Conservation (phyloP, 2,329 filamentous ascomycete genomes). For the Penicillium brevicompactum region DNA sequence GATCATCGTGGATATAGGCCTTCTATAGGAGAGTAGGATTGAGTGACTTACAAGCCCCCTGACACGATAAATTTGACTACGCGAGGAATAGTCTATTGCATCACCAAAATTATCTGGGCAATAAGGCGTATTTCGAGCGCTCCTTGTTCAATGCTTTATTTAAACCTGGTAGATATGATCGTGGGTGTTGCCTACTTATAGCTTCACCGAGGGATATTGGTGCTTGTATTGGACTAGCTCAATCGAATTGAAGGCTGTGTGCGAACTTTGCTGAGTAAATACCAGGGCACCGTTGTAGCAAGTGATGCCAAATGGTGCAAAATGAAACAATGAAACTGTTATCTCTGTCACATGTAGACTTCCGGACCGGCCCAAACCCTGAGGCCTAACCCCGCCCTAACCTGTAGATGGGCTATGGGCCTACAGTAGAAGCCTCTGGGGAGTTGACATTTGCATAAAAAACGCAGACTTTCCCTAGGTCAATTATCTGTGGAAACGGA, state of each 20-base stretch:
- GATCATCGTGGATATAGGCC: too few species aligned
- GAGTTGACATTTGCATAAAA: background rate
- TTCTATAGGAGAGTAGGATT: too few species aligned
- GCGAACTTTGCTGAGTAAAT: background rate
- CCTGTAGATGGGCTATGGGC: too few species aligned
- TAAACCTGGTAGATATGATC: too few species aligned
- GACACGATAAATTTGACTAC: background rate
- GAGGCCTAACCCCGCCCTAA: too few species aligned
- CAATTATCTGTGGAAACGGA: too few species aligned
- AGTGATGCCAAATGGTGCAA: too few species aligned
- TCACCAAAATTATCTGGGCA: background rate
- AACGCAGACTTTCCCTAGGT: background rate
- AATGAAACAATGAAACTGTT: conserved; percentile 2
- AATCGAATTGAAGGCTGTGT: background rate
- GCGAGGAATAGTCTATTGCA: background rate
- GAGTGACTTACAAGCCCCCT: background rate
- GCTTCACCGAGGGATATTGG: background rate
- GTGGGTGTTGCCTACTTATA: conserved; percentile 1
- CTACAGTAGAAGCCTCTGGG: too few species aligned
- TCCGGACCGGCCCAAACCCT: background rate
- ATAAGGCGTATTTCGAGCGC: too few species aligned
- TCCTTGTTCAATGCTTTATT: too few species aligned
- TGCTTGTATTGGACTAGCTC: background rate
- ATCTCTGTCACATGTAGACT: conserved; percentile 1
- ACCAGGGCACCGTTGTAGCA: background rate